Base-by-base conservation (phyloP, 176 grass and related monocot species). In the Oryza brachyantha region DNA sequence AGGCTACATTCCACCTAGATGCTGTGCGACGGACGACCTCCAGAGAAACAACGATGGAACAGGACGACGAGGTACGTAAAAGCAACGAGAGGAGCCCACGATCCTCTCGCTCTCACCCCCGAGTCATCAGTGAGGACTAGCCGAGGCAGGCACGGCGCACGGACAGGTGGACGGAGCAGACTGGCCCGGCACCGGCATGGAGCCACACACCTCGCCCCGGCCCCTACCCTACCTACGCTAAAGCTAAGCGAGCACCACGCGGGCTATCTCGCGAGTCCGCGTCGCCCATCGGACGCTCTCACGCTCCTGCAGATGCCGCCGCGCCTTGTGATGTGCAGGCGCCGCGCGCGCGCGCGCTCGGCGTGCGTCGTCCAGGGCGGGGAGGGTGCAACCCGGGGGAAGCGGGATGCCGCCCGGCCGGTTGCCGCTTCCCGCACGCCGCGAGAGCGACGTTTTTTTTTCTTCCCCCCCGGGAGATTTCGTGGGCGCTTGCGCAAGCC, bases 371-470 rank as follows among this genome's bases (percentile, higher is more conserved):
- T 26, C 58, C 29, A 21, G 70, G 80, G 10, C 31, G 73, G 74
- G 83, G 75, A 85, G 83, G 83, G 48, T 29, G 46, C 77, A 58
- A 60, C 68, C 75, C 76, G 29, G 76, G 42, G 76, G 61, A 75
- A 73, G 32, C 13, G 4, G n/a, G 26, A 72, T 79, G 10, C 70
- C 60, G 79, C 79, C 78, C 54, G 65, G 78, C 19, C 58, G 29
- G 16, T n/a, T n/a, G 5, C 61, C 62, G 4, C 35, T 3, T 27
- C 22, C 69, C 35, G 40, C 58, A 8, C 9, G 22, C 24, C 4
- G 38, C 26, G 48, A 52, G 26, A 31, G 17, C 59, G 74, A 64
- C 59, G 38, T 45, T 14, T 64, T 5, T 17, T 21, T n/a, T n/a
- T n/a, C n/a, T n/a, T n/a, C n/a, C n/a, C n/a, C n/a, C n/a, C n/a